Evolutionary conservation across 2,329 filamentous ascomycete species (phyloP).

Genomic region (Fusarium euwallaceae): DNA sequence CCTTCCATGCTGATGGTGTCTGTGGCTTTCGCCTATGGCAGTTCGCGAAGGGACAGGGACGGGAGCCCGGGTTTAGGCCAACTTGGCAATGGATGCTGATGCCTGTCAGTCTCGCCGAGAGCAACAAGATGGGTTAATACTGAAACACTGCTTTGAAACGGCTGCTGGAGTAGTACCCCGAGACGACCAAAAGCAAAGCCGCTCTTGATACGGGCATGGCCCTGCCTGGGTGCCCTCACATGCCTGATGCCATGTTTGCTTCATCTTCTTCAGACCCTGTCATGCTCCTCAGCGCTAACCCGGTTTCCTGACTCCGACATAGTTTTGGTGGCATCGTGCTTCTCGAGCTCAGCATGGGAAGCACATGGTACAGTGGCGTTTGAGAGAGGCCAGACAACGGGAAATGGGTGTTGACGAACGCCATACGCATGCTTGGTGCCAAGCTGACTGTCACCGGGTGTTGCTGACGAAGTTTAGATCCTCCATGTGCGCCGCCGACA

Average conservation of each 20-base stretch:
- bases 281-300: constrained; percentile 11
- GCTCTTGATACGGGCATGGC: constrained; percentile 25
- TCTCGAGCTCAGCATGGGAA: constrained; percentile 10
- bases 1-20: constrained; percentile 12
- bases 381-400: constrained; percentile 12
- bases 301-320: constrained; percentile 15
- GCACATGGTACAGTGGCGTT: constrained; percentile 8
- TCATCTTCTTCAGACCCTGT: constrained; percentile 12
- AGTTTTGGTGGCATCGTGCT: constrained; percentile 12
- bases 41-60: constrained; percentile 8
- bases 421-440: constrained; percentile 20
- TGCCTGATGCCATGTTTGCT: constrained; percentile 13
- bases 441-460: not conserved
- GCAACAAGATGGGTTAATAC: constrained; percentile 26
- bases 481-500: not conserved
- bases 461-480: constrained; percentile 4
- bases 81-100: constrained; percentile 35
- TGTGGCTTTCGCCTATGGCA: constrained; percentile 9
- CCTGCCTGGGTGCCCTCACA: constrained; percentile 1
- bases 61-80: constrained; percentile 3
- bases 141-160: constrained; percentile 47
- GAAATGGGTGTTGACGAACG: constrained; percentile 22
- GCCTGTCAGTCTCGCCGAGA: constrained; percentile 28
- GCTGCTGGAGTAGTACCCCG: constrained; percentile 33
- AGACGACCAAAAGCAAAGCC: constrained; percentile 11